A percentile compares a stretch with the other conserved stretches of the same genome.
Evolutionary conservation across 306 rosid genomes (phyloP).

Genomic region (Vigna radiata): DNA sequence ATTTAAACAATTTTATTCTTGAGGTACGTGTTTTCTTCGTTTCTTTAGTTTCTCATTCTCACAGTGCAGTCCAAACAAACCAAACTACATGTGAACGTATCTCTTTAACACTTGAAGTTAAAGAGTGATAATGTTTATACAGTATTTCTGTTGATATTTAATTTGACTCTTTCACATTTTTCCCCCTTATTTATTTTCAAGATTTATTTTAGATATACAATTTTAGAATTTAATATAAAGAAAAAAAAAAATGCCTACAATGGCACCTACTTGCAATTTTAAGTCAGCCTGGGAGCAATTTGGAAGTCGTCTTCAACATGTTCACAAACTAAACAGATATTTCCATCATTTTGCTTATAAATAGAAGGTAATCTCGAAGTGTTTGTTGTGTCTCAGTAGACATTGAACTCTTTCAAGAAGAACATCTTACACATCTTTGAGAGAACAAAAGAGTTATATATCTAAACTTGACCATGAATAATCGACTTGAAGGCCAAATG

Average conservation of each 20-base stretch:
- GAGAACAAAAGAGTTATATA: slow-evolving; percentile 11
- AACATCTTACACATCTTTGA: slow-evolving; percentile 31
- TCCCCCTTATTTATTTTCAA: background rate
- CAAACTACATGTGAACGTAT: too few relatives aligned
- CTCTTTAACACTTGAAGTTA: too few relatives aligned
- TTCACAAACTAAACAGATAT: slow-evolving; percentile 1
- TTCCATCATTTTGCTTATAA: slow-evolving; percentile 54
- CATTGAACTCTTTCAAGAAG: slow-evolving; percentile 39
- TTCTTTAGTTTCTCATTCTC: too few relatives aligned
- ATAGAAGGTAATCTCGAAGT: slow-evolving; percentile 29
- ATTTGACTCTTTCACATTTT: background rate
- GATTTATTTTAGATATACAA: background rate
- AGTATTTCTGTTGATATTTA: too few relatives aligned
- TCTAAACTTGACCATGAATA: slow-evolving; percentile 29
- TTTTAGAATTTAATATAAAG: background rate
- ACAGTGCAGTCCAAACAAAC: too few relatives aligned
- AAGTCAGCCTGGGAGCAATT: slow-evolving; percentile 22
- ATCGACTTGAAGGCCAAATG: slow-evolving; percentile 49
- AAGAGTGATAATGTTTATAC: too few relatives aligned
- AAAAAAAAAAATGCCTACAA: background rate
- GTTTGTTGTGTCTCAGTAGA: slow-evolving; percentile 31
- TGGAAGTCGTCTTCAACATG: background rate
- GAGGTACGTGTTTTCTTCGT: too few relatives aligned
- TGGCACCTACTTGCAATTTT: slow-evolving; percentile 19
- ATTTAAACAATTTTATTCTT: too few relatives aligned